Evolutionary conservation across 352 stramenopile species (phyloP), one percentile per base, ranked within the genome.

Genomic region (Pythium plurisporium): DNA sequence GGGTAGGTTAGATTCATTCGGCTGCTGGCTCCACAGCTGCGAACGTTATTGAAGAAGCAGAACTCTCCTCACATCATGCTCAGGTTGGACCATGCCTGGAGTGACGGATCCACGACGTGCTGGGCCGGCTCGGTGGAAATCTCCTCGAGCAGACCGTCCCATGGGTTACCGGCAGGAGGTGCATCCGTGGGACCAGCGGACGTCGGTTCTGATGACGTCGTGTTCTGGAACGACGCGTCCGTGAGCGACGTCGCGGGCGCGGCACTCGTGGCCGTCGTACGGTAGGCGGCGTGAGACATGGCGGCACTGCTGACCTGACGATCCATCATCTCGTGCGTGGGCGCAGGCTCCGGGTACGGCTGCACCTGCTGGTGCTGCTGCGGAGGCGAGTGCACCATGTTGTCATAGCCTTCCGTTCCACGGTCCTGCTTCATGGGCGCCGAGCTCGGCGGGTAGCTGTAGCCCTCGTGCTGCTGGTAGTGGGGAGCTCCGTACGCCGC

Each of bases 141-240:
- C 42, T 84, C 84, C 27, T 91, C 83, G 7, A 93, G 60, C 31
- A 93, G 70, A 46, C 85, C 80, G 29, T 91, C 83, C 83, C 83
- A 93, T 20, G 80, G 71, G 36, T 37, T 61, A 15, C 6, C 49
- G 30, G 26, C 48, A n/a, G 31, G 33, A 26, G 44, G 38, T 12
- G 40, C 31, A 2, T 58, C 50, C 11, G 22, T 12, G 10, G 27
- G 20, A 3, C 11, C 23, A 23, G 31, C 10, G n/a, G 33, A 15
- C 14, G 56, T 43, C 30, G 29, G 29, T 30, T 69, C 43, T 11
- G 55, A 47, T 2, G 42, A 34, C 53, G 59, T 59, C 1, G 23
- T 44, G 12, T 4, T 40, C 44, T 53, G 45, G 20, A 42, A 53
- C 4, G 45, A 45, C 19, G 49, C 30, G 1, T 65, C 42, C 7